Base-by-base conservation (phyloP, 768 basidiomycete genomes). In the Mycena alexandri region DNA sequence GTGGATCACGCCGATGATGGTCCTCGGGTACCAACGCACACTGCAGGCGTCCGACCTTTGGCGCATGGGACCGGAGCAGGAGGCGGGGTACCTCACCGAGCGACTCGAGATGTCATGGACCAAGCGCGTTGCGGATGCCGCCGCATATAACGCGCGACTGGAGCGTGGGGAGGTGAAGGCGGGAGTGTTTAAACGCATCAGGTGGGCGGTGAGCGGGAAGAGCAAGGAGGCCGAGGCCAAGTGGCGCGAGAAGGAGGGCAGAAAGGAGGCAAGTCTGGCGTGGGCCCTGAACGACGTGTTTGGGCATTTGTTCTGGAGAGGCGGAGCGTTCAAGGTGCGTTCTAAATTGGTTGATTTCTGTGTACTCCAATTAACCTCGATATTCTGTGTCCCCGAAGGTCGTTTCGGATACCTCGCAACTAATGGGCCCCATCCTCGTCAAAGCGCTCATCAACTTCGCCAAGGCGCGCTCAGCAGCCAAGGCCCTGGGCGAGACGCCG, bases 31-130 rank as follows among this genome's bases (percentile, higher is more conserved):
- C 73, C 89, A 91, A 73, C 83, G 93, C 44, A 90, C 91, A 2
- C 81, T 94, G 13, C 90, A 91, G 73, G 89, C 90, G 0, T 85
- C 89, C 0, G 93, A 94, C 78, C 77, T 93, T 10, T 93, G 91
- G 90, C 87, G 86, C 72, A 80, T 93, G 71, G 86, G 88, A 62
- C 74, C 81, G 6, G 73, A 81, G 12, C 83, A 85, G 42, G 83
- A 89, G 70, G 79, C 86, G 24, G 84, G 80, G 0, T 64, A 68
- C 16, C 81, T 93, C 22, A 83, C 88, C 0, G 76, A 76, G 8
- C 78, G 79, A 67, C 83, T 94, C 22, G 85, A 92, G 64, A 81
- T 75, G n/a, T 79, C 88, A 5, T 90, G 90, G 84, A 80, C 76
- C 3, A 74, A 75, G 7, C 82, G 91, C 38, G 80, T 85, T 16